Base-by-base conservation (phyloP, 2,329 filamentous ascomycete genomes). In the Fusarium pseudonygamai region DNA sequence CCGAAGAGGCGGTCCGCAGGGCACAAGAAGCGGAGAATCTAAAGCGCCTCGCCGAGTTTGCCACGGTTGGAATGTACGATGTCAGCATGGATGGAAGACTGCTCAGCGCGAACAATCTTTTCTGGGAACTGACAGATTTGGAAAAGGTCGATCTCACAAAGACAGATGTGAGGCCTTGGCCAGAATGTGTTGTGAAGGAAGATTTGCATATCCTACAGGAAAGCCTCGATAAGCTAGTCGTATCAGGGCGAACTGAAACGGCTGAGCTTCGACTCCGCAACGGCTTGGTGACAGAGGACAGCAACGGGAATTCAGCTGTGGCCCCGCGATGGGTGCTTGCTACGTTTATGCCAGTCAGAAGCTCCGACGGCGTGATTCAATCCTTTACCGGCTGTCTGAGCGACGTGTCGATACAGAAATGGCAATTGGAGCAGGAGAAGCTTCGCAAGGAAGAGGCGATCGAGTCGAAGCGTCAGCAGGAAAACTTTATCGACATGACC, bases 401-500 rank as follows among this genome's bases (percentile, higher is more conserved):
- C 67, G 86, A 87, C 73, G 86, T 86, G 15, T 88, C 83, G 14
- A 77, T 84, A 72, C 86, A 85, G 67, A 87, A 84, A 67, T 87
- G 83, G 84, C 87, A 87, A 78, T 80, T 85, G n/a, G 86, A 85
- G 69, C 83, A 82, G 56, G 87, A 87, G 74, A 85, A 83, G 59
- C 79, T 83, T 74, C 84, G 83, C 57, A 88, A 86, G 78, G 86
- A 87, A 47, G 87, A 90, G 64, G 88, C 88, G 3, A 85, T 90
- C 32, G 87, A 90, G 76, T 86, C 87, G 36, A 89, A 88, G 75
- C 84, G 91, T 10, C 92, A 93, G 78, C 93, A 96, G 78, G 92
- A 95, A 76, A 93, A 93, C 72, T 95, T 95, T 76, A 93, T 95
- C 77, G 93, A 94, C 80, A 93, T 94, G 84, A 89, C 88, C 4